phyloP scores from a whole-genome alignment of 495 filamentous ascomycete genomes.

The Tuber indicum region DNA sequence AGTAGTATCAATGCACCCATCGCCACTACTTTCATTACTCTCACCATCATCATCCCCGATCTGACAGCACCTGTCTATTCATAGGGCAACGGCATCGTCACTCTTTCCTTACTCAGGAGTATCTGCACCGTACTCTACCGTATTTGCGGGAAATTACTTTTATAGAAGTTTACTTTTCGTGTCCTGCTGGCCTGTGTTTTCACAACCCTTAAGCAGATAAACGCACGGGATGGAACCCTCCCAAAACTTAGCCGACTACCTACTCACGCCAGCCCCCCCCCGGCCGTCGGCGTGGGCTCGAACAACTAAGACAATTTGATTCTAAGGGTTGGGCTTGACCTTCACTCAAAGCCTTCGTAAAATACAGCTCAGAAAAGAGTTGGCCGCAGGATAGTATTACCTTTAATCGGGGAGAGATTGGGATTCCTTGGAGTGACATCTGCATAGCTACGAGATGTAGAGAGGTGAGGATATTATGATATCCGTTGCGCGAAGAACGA shows the following conservation, averaged over 20 bases:
- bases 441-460: not conserved
- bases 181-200: not conserved
- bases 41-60: not conserved
- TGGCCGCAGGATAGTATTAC: not conserved
- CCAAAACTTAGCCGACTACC: not conserved
- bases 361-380: not conserved
- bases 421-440: not conserved
- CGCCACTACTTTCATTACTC: not conserved
- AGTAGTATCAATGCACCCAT: not conserved
- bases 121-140: not conserved
- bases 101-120: not conserved
- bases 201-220: not conserved
- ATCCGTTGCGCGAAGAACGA: too few species aligned
- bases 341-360: not conserved
- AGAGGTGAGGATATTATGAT: not conserved
- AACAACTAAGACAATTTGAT: not conserved
- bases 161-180: not conserved
- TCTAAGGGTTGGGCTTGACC: not conserved
- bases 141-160: not conserved
- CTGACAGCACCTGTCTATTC: not conserved
- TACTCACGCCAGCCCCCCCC: not conserved
- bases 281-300: too few species aligned
- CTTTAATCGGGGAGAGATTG: not conserved
- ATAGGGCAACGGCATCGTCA: not conserved
- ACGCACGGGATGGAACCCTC: not conserved